Conservation (phyloP, 164 flowering plant species). For the Berberis thunbergii region DNA sequence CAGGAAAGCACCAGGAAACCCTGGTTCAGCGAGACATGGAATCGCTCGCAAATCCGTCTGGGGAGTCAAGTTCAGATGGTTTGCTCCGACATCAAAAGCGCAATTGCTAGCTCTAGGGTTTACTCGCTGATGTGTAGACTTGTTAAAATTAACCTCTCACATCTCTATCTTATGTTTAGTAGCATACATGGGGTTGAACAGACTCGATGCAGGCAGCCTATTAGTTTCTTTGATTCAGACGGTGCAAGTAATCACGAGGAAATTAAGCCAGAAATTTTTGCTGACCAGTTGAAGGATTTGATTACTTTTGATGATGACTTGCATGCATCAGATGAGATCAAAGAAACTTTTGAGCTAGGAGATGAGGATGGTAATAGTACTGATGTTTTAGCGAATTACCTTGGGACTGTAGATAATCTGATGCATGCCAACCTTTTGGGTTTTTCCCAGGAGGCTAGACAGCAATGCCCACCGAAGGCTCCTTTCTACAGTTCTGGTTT, state of each 20-base stretch:
- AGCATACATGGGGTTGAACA: slow-evolving; percentile 14
- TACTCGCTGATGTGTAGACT: slow-evolving; percentile 24
- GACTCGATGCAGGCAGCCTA: slow-evolving; percentile 7
- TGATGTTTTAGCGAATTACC: background rate
- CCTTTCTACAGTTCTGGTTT: slow-evolving; percentile 17
- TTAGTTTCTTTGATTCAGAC: slow-evolving; percentile 41
- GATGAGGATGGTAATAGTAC: slow-evolving; percentile 7
- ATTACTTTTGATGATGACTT: slow-evolving; percentile 30
- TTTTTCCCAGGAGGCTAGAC: slow-evolving; percentile 16
- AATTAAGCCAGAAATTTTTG: slow-evolving; percentile 14
- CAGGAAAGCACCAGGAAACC: slow-evolving; percentile 32
- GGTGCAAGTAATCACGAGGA: slow-evolving; percentile 7
- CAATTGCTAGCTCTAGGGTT: slow-evolving; percentile 44
- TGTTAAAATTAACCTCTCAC: slow-evolving; percentile 33
- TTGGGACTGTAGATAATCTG: slow-evolving; percentile 23
- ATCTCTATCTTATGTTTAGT: slow-evolving; percentile 42
- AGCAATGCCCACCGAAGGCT: slow-evolving; percentile 1
- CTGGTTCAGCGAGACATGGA: slow-evolving; percentile 55
- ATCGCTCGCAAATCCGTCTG: slow-evolving; percentile 59
- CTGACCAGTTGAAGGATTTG: slow-evolving; percentile 45
- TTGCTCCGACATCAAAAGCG: slow-evolving; percentile 77
- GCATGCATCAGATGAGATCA: background rate
- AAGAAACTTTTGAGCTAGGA: background rate
- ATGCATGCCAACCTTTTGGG: slow-evolving; percentile 29
- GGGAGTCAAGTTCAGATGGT: slow-evolving; percentile 44